Base-by-base conservation (phyloP, 371 early-diverging fungal species). In the Syncephalis fuscata region DNA sequence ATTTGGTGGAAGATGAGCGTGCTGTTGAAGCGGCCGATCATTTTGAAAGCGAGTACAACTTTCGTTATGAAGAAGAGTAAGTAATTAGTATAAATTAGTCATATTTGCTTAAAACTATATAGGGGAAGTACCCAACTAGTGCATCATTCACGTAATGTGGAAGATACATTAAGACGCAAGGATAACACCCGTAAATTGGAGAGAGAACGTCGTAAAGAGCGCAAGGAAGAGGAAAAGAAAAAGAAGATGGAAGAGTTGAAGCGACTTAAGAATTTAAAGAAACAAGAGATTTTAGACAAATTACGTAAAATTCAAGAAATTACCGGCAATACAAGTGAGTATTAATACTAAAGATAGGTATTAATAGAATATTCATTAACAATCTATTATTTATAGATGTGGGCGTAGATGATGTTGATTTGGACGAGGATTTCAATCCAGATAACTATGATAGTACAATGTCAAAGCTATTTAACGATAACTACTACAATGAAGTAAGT, bases 361-460 rank as follows among this genome's bases (percentile, higher is more conserved):
- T 39, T 15, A 20, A 47, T 1, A 24, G 38, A 27, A 20, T 45
- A 27, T 10, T 44, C 25, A 37, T 22, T 58, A 37, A 42, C 50
- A 59, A 4, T 32, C 7, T 7, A 32, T 32, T 32, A 11, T 7
- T 32, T 32, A 32, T 32, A 60, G 59, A 55, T 2, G 62, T 75
- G 37, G 85, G 80, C 15, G 69, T 92, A 43, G 81, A 86, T 22
- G 75, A 81, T 15, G 61, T 85, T 25, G 88, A 87, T 64, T 58
- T 93, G 17, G 89, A 91, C 23, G 80, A 68, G 19, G 95, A 96
- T 26, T 94, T 90, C 65, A 88, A 93, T 63, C 85, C 89, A 8
- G 68, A 67, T 1, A 71, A 74, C 47, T 85, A 78, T 61, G 94
- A 92, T 58, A 52, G 61, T 48, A 75, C 82, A 63, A 93, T 96